Evolutionary conservation across 352 stramenopile species (phyloP).

Genomic region (Pythium rishiriense): DNA sequence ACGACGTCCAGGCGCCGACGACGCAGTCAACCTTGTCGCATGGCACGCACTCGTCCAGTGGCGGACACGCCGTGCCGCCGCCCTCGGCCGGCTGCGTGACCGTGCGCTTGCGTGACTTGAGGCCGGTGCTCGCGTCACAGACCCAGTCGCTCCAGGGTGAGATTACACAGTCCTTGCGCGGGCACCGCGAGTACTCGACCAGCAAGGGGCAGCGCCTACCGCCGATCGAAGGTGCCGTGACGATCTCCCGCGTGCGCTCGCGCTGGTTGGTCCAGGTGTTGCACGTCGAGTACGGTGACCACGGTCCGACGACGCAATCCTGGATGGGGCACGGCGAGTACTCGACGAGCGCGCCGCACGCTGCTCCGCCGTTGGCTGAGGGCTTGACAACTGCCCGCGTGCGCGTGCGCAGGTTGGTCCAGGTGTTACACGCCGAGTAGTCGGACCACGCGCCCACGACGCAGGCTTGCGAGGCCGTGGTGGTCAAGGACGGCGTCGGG

Average conservation of each 20-base stretch:
- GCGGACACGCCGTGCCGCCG: constrained; percentile 30
- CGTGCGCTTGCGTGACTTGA: constrained; percentile 23
- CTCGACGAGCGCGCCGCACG: constrained; percentile 38
- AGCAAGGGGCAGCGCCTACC: constrained; percentile 35
- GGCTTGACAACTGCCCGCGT: constrained; percentile 19
- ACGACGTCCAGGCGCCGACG: constrained; percentile 26
- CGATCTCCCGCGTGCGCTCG: constrained; percentile 13
- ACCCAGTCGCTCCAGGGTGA: constrained; percentile 22
- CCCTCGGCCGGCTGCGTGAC: constrained; percentile 19
- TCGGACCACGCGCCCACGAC: constrained; percentile 26
- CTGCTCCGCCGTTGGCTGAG: constrained; percentile 29
- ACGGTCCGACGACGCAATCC: constrained; percentile 32
- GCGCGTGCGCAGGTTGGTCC: constrained; percentile 15
- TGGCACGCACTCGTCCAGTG: constrained; percentile 38
- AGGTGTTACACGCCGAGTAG: constrained; percentile 18
- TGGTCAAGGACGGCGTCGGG: neutral
- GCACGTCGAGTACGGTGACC: constrained; percentile 21
- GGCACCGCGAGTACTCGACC: constrained; percentile 25
- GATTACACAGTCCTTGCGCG: constrained; percentile 15
- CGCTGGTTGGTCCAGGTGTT: constrained; percentile 10
- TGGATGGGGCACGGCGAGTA: constrained; percentile 18
- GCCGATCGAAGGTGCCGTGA: constrained; percentile 29
- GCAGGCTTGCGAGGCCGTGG: constrained; percentile 25
- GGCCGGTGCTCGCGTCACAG: constrained; percentile 15
- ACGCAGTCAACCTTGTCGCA: constrained; percentile 38